A percentile compares a stretch with the other conserved stretches of the same genome.
Evolutionary conservation across 768 basidiomycete genomes (phyloP).

Genomic region (Hortiboletus campestris): DNA sequence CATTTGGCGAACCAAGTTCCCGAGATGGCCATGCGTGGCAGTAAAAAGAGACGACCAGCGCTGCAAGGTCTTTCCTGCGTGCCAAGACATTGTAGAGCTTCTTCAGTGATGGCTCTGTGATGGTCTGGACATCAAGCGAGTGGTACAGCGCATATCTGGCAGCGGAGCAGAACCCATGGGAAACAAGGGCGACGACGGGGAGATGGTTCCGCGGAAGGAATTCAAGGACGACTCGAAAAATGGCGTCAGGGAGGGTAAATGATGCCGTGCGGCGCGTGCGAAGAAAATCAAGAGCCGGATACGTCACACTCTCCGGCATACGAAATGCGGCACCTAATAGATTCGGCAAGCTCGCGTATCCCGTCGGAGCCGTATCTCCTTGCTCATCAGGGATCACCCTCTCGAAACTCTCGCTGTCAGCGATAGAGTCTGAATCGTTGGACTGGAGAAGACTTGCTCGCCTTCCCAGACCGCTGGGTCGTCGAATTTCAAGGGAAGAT

Average conservation of each 20-base stretch:
- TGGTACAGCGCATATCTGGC: conserved; percentile 25
- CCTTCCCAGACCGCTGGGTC: conserved; percentile 32
- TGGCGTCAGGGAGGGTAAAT: conserved; percentile 14
- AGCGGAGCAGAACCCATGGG: conserved; percentile 19
- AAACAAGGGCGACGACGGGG: conserved; percentile 22
- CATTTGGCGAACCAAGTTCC: conserved; percentile 5
- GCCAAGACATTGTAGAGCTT: conserved; percentile 23
- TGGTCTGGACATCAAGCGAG: conserved; percentile 17
- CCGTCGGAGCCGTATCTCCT: not conserved
- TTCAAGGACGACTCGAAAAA: conserved; percentile 22
- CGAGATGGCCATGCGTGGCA: conserved; percentile 25
- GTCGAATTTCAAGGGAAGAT: conserved; percentile 33
- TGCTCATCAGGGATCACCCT: not conserved
- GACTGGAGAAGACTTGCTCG: conserved; percentile 29
- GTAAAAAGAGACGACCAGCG: conserved; percentile 21
- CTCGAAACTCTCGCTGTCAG: conserved; percentile 6
- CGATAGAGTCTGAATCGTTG: conserved; percentile 1
- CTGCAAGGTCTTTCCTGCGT: conserved; percentile 19
- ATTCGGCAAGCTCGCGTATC: conserved; percentile 22
- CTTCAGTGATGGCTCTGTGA: conserved; percentile 11
- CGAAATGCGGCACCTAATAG: conserved; percentile 12
- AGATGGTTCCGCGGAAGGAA: conserved; percentile 21
- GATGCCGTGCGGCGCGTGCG: not conserved
- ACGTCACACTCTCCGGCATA: not conserved
- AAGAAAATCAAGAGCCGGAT: not conserved